Percentiles rank a stretch among this genome's conserved stretches.
Conservation (phyloP, 768 basidiomycete genomes). For the Strobilomyces confusus region DNA sequence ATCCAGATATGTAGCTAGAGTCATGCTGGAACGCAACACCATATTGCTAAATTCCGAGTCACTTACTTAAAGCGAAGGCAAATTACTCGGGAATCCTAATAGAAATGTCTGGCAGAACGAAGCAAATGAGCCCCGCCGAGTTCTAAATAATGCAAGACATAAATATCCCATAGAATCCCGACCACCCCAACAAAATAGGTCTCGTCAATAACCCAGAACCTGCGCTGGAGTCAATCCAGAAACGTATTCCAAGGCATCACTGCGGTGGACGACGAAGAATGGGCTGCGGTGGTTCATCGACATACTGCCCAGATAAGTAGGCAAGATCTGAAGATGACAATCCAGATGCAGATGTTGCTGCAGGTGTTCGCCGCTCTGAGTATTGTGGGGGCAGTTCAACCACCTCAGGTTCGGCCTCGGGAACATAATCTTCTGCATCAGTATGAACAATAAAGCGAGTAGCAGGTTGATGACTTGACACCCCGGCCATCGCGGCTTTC, state of each 20-base stretch:
- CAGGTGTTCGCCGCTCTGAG: slow-evolving; percentile 43
- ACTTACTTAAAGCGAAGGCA: not conserved
- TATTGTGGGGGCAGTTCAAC: slow-evolving; percentile 79
- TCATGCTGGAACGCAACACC: slow-evolving; percentile 6
- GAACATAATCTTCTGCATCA: slow-evolving; percentile 56
- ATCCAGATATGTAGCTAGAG: slow-evolving; percentile 8
- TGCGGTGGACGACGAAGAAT: slow-evolving; percentile 8
- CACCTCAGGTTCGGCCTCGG: slow-evolving; percentile 46
- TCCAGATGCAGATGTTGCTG: slow-evolving; percentile 4
- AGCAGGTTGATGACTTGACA: slow-evolving; percentile 35
- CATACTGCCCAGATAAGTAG: slow-evolving; percentile 11
- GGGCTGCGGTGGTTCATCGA: slow-evolving; percentile 2
- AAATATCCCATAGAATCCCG: slow-evolving; percentile 6
- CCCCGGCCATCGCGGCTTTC: slow-evolving; percentile 55
- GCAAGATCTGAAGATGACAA: slow-evolving; percentile 7
- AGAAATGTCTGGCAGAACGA: not conserved
- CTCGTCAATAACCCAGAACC: not conserved
- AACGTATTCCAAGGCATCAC: slow-evolving; percentile 2
- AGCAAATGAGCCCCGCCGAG: slow-evolving; percentile 3
- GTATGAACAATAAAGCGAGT: slow-evolving; percentile 65
- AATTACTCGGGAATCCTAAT: slow-evolving; percentile 1
- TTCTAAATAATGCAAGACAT: not conserved
- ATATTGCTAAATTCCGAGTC: not conserved
- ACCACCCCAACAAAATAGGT: not conserved
- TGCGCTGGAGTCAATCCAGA: not conserved